These are phyloP conservation scores for Stachybotrys chartarum DNA, from an alignment of 2,329 filamentous ascomycete genomes.

Conservation along the genomic window DNA sequence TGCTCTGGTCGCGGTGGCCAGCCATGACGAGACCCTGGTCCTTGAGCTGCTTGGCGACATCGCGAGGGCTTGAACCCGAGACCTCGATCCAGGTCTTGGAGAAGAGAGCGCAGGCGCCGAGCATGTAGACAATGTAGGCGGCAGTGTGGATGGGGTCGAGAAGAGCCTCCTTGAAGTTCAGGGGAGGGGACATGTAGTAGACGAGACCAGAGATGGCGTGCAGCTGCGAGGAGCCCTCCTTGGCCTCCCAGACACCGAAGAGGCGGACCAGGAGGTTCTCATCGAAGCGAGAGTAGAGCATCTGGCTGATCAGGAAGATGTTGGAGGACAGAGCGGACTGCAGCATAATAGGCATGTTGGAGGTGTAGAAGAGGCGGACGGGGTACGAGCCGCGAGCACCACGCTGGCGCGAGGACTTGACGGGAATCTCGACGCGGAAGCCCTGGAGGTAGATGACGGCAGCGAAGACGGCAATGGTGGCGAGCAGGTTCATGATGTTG, in stretches of 20 bases:
- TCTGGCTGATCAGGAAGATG: conserved; percentile 98
- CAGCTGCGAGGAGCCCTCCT: conserved; percentile 92
- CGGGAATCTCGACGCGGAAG: conserved; percentile 99
- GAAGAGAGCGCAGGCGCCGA: conserved; percentile 94
- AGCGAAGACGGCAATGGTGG: conserved; percentile 87
- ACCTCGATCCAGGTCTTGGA: conserved; percentile 99
- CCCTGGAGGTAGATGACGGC: conserved; percentile 99
- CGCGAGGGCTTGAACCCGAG: conserved; percentile 91
- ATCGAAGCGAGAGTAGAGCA: conserved; percentile 98
- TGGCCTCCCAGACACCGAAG: conserved; percentile 96
- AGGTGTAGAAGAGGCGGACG: conserved; percentile 98
- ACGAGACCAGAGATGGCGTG: conserved; percentile 88
- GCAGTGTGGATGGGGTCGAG: conserved; percentile 95
- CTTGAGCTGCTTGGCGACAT: conserved; percentile 99
- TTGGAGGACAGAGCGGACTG: conserved; percentile 98
- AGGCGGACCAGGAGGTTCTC: conserved; percentile 98
- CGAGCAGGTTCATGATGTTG: conserved; percentile 98
- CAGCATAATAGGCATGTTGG: conserved; percentile 99
- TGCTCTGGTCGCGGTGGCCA: conserved; percentile 98
- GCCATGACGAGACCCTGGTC: conserved; percentile 99
- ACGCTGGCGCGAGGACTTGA: conserved; percentile 98
- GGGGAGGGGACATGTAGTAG: conserved; percentile 99
- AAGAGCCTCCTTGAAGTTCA: conserved; percentile 96
- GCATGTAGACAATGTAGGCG: conserved; percentile 96
- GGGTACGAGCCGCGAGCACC: conserved; percentile 97